These are phyloP conservation scores for Dothideomycetidae sp. DNA, from an alignment of 2,329 filamentous ascomycete genomes.

Conservation along the genomic window DNA sequence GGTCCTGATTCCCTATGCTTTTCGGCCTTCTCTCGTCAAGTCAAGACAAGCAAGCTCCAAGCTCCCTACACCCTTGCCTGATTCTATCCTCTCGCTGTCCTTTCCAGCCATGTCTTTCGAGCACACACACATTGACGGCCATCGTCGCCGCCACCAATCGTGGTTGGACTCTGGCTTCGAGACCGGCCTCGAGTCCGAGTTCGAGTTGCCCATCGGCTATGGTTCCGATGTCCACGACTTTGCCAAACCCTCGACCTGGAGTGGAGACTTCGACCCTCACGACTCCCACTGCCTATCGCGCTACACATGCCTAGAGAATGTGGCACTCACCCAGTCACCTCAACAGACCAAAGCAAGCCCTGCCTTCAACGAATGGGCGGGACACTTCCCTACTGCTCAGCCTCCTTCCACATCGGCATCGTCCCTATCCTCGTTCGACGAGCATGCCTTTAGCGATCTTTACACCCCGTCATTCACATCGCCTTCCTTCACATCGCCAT, in stretches of 20 bases:
- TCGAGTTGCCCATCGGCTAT: no score
- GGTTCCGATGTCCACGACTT: not conserved
- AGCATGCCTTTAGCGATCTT: constrained; percentile 1
- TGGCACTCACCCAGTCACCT: not conserved
- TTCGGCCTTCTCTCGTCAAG: no score
- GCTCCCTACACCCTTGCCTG: no score
- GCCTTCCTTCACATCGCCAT: no score
- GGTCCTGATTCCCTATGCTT: no score
- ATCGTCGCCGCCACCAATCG: not conserved
- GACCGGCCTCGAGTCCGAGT: not conserved
- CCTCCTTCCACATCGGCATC: constrained; percentile 5
- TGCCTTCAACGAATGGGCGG: not conserved
- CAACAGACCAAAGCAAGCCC: not conserved
- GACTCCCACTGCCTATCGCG: no score
- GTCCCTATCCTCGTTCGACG: constrained; percentile 4
- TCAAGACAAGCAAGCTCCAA: no score
- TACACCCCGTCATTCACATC: constrained; percentile 6
- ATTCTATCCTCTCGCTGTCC: no score
- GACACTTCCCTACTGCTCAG: not conserved
- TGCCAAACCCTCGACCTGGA: not conserved
- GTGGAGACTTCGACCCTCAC: not conserved
- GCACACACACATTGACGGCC: not conserved
- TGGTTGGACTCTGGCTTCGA: not conserved
- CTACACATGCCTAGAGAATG: not conserved
- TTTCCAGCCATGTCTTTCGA: not conserved